phyloP scores from a whole-genome alignment of 768 basidiomycete species.

The Boletus subcaerulescens region DNA sequence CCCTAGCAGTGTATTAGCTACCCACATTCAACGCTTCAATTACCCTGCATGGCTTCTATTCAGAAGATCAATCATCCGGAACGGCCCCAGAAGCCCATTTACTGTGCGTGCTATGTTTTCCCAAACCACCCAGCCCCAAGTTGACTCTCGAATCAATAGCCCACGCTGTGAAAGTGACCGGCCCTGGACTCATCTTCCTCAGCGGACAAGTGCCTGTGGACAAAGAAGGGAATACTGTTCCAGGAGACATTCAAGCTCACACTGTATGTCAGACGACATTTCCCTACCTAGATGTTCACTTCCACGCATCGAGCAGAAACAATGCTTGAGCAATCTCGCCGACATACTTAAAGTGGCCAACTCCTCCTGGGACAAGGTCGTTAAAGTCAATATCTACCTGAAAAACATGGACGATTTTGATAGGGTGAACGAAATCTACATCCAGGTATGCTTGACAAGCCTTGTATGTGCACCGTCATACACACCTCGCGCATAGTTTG shows the following conservation, averaged over 20 bases:
- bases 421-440: constrained; percentile 57
- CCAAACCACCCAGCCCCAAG: not conserved
- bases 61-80: constrained; percentile 55
- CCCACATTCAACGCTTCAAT: not conserved
- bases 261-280: constrained; percentile 39
- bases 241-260: constrained; percentile 58
- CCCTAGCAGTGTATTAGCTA: not conserved
- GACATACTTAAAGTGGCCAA: constrained; percentile 53
- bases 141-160: constrained; percentile 31
- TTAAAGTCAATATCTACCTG: constrained; percentile 58
- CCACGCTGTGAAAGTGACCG: constrained; percentile 55
- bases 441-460: constrained; percentile 36
- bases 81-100: constrained; percentile 30
- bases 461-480: not conserved
- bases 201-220: constrained; percentile 59
- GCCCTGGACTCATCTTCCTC: constrained; percentile 48
- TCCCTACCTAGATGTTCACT: not conserved
- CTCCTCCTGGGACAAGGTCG: constrained; percentile 59
- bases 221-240: constrained; percentile 44
- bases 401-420: constrained; percentile 58
- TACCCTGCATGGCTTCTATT: constrained; percentile 42
- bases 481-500: constrained; percentile 28
- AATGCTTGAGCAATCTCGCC: constrained; percentile 54
- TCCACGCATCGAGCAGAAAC: constrained; percentile 36
- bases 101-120: constrained; percentile 4